Evolutionary conservation across 805 yeast species (phyloP), one percentile per base, ranked within the genome.

Genomic region (Starmerella lactis-condensi): DNA sequence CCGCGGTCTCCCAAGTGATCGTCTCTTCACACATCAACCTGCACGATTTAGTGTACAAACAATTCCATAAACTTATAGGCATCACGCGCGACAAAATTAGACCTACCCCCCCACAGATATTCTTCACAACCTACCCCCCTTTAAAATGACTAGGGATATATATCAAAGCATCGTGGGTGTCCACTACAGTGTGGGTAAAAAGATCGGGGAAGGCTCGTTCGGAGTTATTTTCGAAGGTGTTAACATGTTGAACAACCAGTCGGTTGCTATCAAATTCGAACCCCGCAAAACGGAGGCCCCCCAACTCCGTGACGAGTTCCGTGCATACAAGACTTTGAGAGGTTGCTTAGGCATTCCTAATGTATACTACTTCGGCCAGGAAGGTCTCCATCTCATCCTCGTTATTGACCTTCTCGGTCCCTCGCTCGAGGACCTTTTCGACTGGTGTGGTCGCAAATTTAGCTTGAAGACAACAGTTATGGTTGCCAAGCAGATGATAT

Each of bases 281-380:
- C 96, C 95, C 14, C 66, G 96, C 47, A 89, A 83, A 52, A 73
- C 91, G 23, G 98, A 89, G 47, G 94, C 96, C 6, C 98, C 98
- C 6, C 98, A 89, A 54, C 64, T 89, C 35, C 69, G 94, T 47
- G 98, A 89, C 54, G 98, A 89, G 57, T 89, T 83, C 54, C 66
- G 95, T 46, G 76, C 94, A n/a, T 89, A 89, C 57, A 75, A 82
- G 48, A 75, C 79, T 34, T 62, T 89, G 30, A 69, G 71, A 35
- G 93, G 91, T 13, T 66, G 74, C 31, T 64, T 61, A 26, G 96
- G 96, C 29, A 74, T 89, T 32, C 98, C 98, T 31, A 72, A 74
- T 47, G 96, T 93, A n/a, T 89, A 89, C 58, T 89, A 82, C 53
- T 85, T 85, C 54, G 98, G 98, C 37, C 96, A 89, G 52, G 98